Percentiles rank a stretch among this genome's conserved stretches.
Evolutionary conservation across 23 red algal genomes (phyloP).

Genomic region (Gracilariopsis chorda): DNA sequence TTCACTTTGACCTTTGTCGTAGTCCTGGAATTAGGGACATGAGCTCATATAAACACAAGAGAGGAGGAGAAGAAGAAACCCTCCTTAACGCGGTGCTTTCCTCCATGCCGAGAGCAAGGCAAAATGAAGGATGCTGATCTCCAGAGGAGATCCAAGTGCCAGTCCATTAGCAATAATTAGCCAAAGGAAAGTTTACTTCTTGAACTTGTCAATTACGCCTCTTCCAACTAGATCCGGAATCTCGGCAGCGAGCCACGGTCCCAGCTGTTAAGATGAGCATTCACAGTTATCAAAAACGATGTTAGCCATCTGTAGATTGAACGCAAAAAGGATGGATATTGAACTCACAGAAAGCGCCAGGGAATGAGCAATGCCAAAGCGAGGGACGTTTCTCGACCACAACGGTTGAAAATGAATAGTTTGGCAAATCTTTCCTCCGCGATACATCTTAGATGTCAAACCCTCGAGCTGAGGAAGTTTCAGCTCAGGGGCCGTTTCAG

Average conservation of each 20-base stretch:
- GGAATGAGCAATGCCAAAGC: conserved; percentile 84
- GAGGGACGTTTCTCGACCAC: conserved; percentile 82
- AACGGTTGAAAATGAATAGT: conserved; percentile 90
- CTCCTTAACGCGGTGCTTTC: too few species aligned
- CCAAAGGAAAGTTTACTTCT: conserved; percentile 37
- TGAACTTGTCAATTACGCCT: conserved; percentile 81
- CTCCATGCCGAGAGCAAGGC: neutral
- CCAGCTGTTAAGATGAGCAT: conserved; percentile 49
- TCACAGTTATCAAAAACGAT: too few species aligned
- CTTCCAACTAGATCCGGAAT: conserved; percentile 84
- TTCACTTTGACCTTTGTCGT: too few species aligned
- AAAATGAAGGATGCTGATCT: neutral
- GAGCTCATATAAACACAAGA: too few species aligned
- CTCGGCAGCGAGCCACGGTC: conserved; percentile 90
- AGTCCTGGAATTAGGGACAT: too few species aligned
- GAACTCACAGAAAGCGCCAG: conserved; percentile 72
- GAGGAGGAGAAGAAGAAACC: too few species aligned
- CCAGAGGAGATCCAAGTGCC: neutral
- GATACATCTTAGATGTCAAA: conserved; percentile 95
- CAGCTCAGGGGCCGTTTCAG: conserved; percentile 66
- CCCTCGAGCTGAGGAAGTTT: conserved; percentile 79
- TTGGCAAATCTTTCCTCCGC: conserved; percentile 88
- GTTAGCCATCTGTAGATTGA: too few species aligned
- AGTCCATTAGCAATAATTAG: neutral
- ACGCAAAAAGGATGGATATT: neutral